Evolutionary conservation across 495 filamentous ascomycete genomes (phyloP).

Genomic region (Hypoxylon lenormandii): DNA sequence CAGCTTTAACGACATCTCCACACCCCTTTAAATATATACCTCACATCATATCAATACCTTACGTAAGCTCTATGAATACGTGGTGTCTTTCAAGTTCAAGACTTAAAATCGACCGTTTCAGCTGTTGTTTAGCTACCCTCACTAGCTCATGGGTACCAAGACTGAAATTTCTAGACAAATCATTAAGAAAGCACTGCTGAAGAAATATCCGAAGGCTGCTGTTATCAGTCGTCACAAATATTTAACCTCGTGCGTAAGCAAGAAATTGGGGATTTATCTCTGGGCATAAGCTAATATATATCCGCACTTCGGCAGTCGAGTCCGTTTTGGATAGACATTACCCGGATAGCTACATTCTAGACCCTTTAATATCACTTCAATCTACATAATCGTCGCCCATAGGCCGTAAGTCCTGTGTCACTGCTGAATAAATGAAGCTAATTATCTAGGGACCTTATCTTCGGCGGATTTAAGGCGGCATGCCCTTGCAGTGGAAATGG

Average conservation of each 20-base stretch:
- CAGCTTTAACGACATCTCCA: too few species aligned
- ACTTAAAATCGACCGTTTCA: too few species aligned
- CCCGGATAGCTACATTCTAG: background rate
- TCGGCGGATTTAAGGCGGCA: background rate
- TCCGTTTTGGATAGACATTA: background rate
- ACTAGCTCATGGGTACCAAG: too few species aligned
- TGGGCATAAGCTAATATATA: background rate
- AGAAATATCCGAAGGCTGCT: too few species aligned
- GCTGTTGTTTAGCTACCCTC: too few species aligned
- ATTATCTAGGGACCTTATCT: background rate
- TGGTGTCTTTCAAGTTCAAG: too few species aligned
- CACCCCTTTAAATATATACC: too few species aligned
- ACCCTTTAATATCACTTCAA: background rate
- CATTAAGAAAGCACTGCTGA: too few species aligned
- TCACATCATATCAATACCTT: too few species aligned
- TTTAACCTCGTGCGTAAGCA: background rate
- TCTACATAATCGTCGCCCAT: background rate
- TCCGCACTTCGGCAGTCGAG: background rate
- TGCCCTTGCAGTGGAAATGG: background rate
- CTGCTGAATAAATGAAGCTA: slow-evolving; percentile 2
- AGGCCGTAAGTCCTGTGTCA: background rate
- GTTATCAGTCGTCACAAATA: too few species aligned
- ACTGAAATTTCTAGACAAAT: too few species aligned
- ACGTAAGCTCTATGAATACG: too few species aligned
- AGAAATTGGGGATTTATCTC: background rate